Base-by-base conservation (phyloP, 306 rosid species). In the Cucurbita maxima region DNA sequence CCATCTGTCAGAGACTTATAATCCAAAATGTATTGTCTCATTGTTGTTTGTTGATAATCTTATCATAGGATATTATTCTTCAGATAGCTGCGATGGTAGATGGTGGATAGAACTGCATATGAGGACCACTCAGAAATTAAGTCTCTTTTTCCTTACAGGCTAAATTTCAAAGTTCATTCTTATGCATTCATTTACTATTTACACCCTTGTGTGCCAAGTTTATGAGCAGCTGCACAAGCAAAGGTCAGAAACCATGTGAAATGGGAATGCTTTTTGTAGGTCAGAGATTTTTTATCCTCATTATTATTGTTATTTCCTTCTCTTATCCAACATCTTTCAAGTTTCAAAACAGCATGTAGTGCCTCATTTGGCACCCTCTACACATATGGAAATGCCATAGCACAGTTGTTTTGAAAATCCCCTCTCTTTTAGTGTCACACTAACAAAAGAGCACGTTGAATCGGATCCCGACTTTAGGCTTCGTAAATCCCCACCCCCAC, bases 101-200 rank as follows among this genome's bases (percentile, higher is more conserved):
- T 45, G 56, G 55, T 68, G 73, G 73, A 68, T 70, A 50, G 20
- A 70, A 50, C 45, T 70, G 74, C 74, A 22, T 70, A 50, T 30
- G 74, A 70, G 74, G 74, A 70, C 74, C 74, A 70, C 74, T 51
- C 22, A 25, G 16, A 30, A 70, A 70, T 70, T 34, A 50, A 30
- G 58, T 11, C 8, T 11, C n/a, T 62, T 38, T 43, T 16, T n/a
- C 53, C n/a, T 37, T n/a, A 4, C 12, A 20, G 19, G 45, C 55
- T 43, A 67, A 10, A 44, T 67, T 22, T 67, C 73, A 45, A 45
- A 22, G 54, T 22, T 67, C 36, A 7, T 45, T 67, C 36, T 7
- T 45, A 1, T 67, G 4, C 12, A 20, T 68, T 68, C 55, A 68
- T 67, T 67, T 44, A 45, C 41, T 45, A 67, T 22, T 63, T 63